Conservation (phyloP, 495 filamentous ascomycete genomes). For the Tuber brumale region DNA sequence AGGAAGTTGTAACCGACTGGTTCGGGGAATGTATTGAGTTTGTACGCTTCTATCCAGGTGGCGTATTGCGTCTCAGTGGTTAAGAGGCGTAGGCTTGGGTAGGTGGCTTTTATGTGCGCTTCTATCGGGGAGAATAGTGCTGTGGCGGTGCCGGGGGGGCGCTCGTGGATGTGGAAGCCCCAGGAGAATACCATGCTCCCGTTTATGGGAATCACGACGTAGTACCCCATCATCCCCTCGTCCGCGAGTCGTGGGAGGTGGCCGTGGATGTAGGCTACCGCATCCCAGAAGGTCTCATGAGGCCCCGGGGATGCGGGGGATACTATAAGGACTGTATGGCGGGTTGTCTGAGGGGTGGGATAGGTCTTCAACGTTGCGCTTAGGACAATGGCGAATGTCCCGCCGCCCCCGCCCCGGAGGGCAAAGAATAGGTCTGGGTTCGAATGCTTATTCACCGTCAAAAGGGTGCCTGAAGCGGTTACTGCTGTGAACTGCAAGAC, state of each 20-base stretch:
- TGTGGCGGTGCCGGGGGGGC: constrained; percentile 34
- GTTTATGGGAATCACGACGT: constrained; percentile 41
- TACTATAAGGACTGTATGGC: constrained; percentile 45
- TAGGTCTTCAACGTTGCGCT: constrained; percentile 53
- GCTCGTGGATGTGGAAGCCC: constrained; percentile 16
- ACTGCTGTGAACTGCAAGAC: constrained; percentile 59
- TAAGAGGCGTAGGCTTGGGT: constrained; percentile 45
- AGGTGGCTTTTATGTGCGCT: constrained; percentile 42
- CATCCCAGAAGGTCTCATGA: constrained; percentile 46
- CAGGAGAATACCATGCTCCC: not conserved
- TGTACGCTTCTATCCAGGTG: not conserved
- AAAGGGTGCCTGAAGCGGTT: constrained; percentile 50
- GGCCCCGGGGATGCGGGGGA: constrained; percentile 39
- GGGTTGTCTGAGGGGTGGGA: constrained; percentile 44
- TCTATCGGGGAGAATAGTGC: constrained; percentile 37
- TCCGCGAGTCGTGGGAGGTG: constrained; percentile 45
- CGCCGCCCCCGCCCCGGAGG: constrained; percentile 56
- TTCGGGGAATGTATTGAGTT: not conserved
- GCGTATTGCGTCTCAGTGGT: not conserved
- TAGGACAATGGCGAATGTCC: constrained; percentile 58
- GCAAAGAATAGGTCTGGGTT: constrained; percentile 63
- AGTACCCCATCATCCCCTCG: constrained; percentile 49
- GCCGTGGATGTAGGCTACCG: constrained; percentile 47
- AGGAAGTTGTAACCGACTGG: not conserved
- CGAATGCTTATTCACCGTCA: constrained; percentile 52